phyloP scores from a whole-genome alignment of 495 filamentous ascomycete species.

The Aspergillus mulundensis region DNA sequence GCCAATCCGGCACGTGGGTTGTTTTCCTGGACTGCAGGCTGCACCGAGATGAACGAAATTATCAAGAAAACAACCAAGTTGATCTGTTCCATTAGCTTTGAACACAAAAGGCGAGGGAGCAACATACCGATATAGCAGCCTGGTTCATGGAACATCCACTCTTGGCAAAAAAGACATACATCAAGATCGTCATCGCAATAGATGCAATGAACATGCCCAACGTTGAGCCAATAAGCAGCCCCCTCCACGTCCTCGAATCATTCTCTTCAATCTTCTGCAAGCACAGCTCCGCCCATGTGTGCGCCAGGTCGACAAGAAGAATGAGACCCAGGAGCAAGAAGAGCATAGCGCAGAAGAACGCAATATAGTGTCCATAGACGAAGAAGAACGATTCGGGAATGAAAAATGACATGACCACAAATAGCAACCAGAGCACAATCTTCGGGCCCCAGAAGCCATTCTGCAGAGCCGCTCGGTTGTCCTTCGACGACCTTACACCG shows the following conservation, averaged over 20 bases:
- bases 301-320: constrained; percentile 89
- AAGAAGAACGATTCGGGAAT: constrained; percentile 95
- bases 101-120: background rate
- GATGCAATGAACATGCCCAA: constrained; percentile 89
- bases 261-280: constrained; percentile 86
- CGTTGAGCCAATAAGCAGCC: constrained; percentile 84
- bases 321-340: constrained; percentile 92
- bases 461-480: constrained; percentile 82
- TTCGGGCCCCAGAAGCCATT: constrained; percentile 94
- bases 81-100: constrained; percentile 46
- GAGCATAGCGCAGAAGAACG: constrained; percentile 82
- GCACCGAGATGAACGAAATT: constrained; percentile 80
- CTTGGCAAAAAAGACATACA: constrained; percentile 94
- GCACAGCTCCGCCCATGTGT: constrained; percentile 97
- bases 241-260: constrained; percentile 80
- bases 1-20: constrained; percentile 92
- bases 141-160: constrained; percentile 93
- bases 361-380: constrained; percentile 91
- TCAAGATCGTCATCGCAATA: constrained; percentile 88
- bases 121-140: constrained; percentile 58
- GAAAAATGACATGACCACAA: constrained; percentile 89
- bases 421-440: constrained; percentile 75
- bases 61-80: constrained; percentile 82
- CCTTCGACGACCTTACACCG: constrained; percentile 81
- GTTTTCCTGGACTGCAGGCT: constrained; percentile 84